phyloP scores from a whole-genome alignment of 2,329 filamentous ascomycete genomes.

The Cladosporium phlei region DNA sequence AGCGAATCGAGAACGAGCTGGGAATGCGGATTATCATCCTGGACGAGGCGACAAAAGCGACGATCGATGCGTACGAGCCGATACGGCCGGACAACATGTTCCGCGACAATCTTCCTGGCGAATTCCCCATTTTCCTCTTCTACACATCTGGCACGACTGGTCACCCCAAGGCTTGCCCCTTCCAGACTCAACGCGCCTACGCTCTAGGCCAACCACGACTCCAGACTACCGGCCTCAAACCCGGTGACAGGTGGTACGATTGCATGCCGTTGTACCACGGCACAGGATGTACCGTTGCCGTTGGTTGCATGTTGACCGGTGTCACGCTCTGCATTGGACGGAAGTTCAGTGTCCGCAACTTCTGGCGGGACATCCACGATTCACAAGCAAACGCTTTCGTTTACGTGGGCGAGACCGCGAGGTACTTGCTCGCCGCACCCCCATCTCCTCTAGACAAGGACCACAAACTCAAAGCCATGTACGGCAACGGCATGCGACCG shows the following conservation, averaged over 20 bases:
- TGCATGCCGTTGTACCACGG: conserved; percentile 77
- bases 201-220: conserved; percentile 35
- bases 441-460: conserved; percentile 56
- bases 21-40: conserved; percentile 56
- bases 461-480: conserved; percentile 57
- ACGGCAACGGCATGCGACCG: conserved; percentile 63
- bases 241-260: conserved; percentile 63
- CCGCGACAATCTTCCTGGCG: conserved; percentile 47
- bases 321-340: conserved; percentile 59
- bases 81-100: conserved; percentile 53
- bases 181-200: conserved; percentile 50
- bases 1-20: conserved; percentile 49
- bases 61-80: conserved; percentile 45
- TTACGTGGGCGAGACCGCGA: conserved; percentile 73
- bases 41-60: conserved; percentile 44
- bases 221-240: conserved; percentile 32
- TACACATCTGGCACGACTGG: conserved; percentile 77
- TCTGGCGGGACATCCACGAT: conserved; percentile 68
- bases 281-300: conserved; percentile 60
- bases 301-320: conserved; percentile 52
- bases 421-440: conserved; percentile 67
- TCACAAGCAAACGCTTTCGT: conserved; percentile 65
- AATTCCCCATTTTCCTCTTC: conserved; percentile 59
- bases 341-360: conserved; percentile 63
- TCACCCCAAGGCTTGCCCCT: conserved; percentile 64